Conservation (phyloP, 2,329 filamentous ascomycete species). For the Trichophyton benhamiae region DNA sequence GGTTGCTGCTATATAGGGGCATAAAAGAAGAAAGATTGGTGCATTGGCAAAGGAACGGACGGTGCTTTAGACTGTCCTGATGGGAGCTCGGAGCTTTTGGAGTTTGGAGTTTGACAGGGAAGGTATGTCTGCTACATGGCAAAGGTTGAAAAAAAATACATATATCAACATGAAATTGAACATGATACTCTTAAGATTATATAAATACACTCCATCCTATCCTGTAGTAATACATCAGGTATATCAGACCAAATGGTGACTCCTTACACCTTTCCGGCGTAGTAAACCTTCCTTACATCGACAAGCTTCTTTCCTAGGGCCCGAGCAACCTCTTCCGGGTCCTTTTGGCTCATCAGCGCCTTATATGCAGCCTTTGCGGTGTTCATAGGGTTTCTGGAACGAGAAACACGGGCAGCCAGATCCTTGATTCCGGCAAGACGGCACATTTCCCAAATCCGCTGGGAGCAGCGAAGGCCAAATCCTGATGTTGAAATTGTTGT, state of each 20-base stretch:
- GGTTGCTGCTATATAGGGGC: neutral
- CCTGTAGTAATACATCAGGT: neutral
- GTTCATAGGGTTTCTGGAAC: slow-evolving; percentile 94
- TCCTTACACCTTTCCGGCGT: slow-evolving; percentile 50
- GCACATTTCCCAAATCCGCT: slow-evolving; percentile 89
- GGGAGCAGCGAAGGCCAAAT: slow-evolving; percentile 84
- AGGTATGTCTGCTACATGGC: neutral
- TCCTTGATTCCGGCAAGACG: slow-evolving; percentile 77
- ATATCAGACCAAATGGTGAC: neutral
- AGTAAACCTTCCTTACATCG: slow-evolving; percentile 94
- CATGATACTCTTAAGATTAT: neutral
- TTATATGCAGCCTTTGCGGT: slow-evolving; percentile 82
- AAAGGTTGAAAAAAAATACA: neutral
- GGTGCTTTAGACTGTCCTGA: neutral
- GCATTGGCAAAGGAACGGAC: neutral
- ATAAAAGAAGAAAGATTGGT: neutral
- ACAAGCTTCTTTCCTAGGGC: slow-evolving; percentile 90
- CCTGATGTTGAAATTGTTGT: slow-evolving; percentile 34
- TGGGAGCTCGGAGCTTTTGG: neutral
- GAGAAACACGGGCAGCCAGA: slow-evolving; percentile 67
- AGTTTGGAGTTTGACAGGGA: neutral
- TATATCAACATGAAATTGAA: neutral
- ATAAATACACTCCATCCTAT: slow-evolving; percentile 3
- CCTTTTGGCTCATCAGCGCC: slow-evolving; percentile 67
- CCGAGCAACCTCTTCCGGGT: slow-evolving; percentile 80